These are phyloP conservation scores for Dichotomopilus funicola DNA, from an alignment of 2,329 filamentous ascomycete species.

Conservation along the genomic window DNA sequence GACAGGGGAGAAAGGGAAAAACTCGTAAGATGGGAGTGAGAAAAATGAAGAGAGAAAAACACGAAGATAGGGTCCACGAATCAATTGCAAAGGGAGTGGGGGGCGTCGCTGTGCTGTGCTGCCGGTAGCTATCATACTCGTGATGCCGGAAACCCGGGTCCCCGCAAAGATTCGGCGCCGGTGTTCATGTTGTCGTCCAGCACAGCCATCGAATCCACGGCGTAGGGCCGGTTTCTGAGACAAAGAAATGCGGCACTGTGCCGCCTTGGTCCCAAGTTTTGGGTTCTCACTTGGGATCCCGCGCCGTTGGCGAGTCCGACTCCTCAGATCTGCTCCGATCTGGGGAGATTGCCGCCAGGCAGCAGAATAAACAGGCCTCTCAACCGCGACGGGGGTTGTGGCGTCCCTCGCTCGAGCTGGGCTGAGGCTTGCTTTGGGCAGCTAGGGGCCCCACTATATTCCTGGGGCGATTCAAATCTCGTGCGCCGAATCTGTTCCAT, in stretches of 20 bases:
- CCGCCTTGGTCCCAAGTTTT: conserved; percentile 12
- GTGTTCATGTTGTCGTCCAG: not conserved
- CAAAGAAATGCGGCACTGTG: conserved; percentile 1
- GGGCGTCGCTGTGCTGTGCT: not conserved
- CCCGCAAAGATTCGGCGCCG: not conserved
- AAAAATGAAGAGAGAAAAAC: not conserved
- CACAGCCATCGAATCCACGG: conserved; percentile 9
- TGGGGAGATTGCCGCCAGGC: conserved; percentile 14
- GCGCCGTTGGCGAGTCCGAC: conserved; percentile 11
- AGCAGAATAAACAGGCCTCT: conserved; percentile 19
- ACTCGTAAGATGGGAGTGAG: not conserved
- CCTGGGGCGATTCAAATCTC: not conserved
- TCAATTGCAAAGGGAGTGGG: not conserved
- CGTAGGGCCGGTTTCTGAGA: conserved; percentile 2
- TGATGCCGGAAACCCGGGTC: no score
- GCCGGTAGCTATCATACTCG: no score
- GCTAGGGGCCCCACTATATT: not conserved
- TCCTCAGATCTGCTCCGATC: conserved; percentile 14
- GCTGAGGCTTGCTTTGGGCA: conserved; percentile 7
- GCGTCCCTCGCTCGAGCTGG: conserved; percentile 4
- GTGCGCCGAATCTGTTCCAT: no score
- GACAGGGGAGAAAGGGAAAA: not conserved
- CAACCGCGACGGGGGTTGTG: conserved; percentile 1
- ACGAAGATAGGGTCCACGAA: not conserved
- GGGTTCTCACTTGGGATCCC: conserved; percentile 15